These are phyloP conservation scores for Aspergillus hortae DNA, from an alignment of 2,329 filamentous ascomycete genomes.

Conservation along the genomic window DNA sequence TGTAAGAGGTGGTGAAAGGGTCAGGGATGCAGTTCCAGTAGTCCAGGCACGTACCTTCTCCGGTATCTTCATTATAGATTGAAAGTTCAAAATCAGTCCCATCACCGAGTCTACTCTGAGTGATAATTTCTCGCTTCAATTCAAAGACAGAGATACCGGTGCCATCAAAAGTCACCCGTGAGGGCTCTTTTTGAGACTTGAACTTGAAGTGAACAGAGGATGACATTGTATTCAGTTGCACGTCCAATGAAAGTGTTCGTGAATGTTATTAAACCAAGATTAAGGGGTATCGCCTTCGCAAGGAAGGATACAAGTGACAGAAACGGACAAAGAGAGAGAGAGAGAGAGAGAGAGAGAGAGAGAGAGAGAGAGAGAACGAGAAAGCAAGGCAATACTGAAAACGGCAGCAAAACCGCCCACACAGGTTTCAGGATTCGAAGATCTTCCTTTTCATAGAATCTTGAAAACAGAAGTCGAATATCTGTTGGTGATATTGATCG, in stretches of 20 bases:
- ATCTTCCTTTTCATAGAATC: slow-evolving; percentile 13
- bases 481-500: slow-evolving; percentile 24
- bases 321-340: slow-evolving; percentile 10
- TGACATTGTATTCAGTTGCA: slow-evolving; percentile 64
- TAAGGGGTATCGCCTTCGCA: slow-evolving; percentile 22
- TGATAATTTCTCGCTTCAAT: slow-evolving; percentile 97
- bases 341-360: slow-evolving; percentile 3
- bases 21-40: neutral
- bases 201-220: slow-evolving; percentile 99
- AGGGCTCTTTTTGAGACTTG: slow-evolving; percentile 96
- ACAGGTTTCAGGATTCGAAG: slow-evolving; percentile 16
- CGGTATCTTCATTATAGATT: slow-evolving; percentile 88
- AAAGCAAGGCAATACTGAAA: slow-evolving; percentile 15
- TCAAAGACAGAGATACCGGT: slow-evolving; percentile 98
- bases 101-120: slow-evolving; percentile 87
- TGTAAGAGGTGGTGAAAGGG: neutral
- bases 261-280: slow-evolving; percentile 28
- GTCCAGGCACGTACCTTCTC: slow-evolving; percentile 65
- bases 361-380: slow-evolving; percentile 1
- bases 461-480: slow-evolving; percentile 21
- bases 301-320: slow-evolving; percentile 25
- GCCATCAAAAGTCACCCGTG: slow-evolving; percentile 92
- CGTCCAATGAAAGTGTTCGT: slow-evolving; percentile 24
- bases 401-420: slow-evolving; percentile 13
- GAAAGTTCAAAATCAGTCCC: slow-evolving; percentile 94